Percentiles rank a stretch among this genome's conserved stretches.
These are phyloP conservation scores for Dothideomycetes sp. DNA, from an alignment of 2,329 filamentous ascomycete genomes.

Conservation along the genomic window DNA sequence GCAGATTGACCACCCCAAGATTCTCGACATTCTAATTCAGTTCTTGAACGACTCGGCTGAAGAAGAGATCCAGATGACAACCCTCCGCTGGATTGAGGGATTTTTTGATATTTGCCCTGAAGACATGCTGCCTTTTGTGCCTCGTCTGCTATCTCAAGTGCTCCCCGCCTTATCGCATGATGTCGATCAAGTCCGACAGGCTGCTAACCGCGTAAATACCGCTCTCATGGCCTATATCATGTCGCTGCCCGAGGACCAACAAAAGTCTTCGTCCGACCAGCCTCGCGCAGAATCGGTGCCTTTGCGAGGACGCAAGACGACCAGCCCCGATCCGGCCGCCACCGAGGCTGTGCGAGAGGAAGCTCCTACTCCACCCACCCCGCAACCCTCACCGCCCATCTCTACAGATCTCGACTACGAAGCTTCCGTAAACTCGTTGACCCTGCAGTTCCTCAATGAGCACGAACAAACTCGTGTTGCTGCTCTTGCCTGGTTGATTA, in stretches of 20 bases:
- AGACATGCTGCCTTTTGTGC: conserved; percentile 90
- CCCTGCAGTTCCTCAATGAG: conserved; percentile 88
- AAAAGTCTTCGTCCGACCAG: conserved; percentile 16
- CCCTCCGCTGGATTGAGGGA: conserved; percentile 87
- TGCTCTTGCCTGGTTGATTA: conserved; percentile 90
- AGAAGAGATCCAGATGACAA: conserved; percentile 84
- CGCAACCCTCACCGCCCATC: conserved; percentile 31
- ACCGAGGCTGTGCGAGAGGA: not conserved
- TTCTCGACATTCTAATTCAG: conserved; percentile 81
- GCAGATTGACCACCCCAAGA: conserved; percentile 83
- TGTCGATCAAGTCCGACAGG: conserved; percentile 78
- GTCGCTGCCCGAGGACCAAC: conserved; percentile 61
- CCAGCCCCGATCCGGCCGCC: conserved; percentile 11
- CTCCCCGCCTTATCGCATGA: conserved; percentile 89
- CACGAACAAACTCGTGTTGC: conserved; percentile 93
- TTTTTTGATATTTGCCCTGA: conserved; percentile 97
- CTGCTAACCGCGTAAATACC: conserved; percentile 79
- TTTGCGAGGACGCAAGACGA: conserved; percentile 13
- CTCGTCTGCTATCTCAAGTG: conserved; percentile 81
- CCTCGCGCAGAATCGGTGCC: conserved; percentile 32
- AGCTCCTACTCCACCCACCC: not conserved
- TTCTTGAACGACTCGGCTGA: conserved; percentile 80
- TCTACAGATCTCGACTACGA: conserved; percentile 85
- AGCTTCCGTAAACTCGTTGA: conserved; percentile 85
- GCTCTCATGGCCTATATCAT: conserved; percentile 92